Base-by-base conservation (phyloP, 441 rosid genomes). In the Jatropha multifida region DNA sequence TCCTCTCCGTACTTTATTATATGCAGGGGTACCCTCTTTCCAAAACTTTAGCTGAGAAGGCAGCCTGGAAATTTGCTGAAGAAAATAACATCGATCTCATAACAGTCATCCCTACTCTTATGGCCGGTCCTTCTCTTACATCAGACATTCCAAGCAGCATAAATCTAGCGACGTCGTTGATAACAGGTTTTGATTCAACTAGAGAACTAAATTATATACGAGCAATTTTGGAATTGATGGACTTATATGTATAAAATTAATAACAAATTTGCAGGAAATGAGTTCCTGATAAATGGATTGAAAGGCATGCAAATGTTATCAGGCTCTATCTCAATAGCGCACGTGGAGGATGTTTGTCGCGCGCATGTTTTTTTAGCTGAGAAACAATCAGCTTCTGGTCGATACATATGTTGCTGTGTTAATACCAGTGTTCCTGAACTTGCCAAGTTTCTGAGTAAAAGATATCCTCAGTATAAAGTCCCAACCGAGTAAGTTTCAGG, bases 281-380 rank as follows among this genome's bases (percentile, higher is more conserved):
- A 90, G 55, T 85, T 87, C 84, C 69, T 86, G 63, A 65, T 86
- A 63, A 86, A 71, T 11, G 93, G 70, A 6, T 68, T 94, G 80
- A 91, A 89, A 68, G 97, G 91, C 2, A 91, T 93, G 97, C 96
- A 94, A 75, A 87, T 86, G 89, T 73, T 87, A 78, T 91, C 97
- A 7, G 98, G 99, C n/a, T 94, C 94, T 1, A 80, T 93, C 80
- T 89, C 96, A 40, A 73, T 91, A 5, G 17, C 89, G 3, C 97
- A 94, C 64, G 97, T 94, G 17, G 88, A 86, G 65, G 97, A 94
- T 64, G 89, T 87, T 11, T 91, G 94, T 75, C 88, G 89, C 0
- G 96, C 96, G 4, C 99, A 94, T 81, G n/a, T 89, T 56, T 94
- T 93, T 70, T 63, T 93, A 72, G 97, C 94, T 0, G 92, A 94